A percentile compares a stretch with the other conserved stretches of the same genome.
phyloP scores from a whole-genome alignment of 331 rosid species.

The Rosa hybrid region DNA sequence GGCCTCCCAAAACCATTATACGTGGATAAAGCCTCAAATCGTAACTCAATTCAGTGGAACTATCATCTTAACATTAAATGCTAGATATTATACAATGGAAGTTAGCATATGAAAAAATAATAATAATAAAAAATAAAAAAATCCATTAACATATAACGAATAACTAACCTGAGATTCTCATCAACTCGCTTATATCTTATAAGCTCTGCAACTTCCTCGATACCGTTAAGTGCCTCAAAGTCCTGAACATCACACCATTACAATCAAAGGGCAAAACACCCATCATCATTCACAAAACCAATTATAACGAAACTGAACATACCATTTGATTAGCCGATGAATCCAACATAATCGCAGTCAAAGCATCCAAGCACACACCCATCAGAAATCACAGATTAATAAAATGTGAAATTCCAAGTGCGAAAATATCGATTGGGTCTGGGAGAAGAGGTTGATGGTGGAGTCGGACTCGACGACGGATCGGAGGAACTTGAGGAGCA shows the following conservation, averaged over 20 bases:
- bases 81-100: not conserved
- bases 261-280: not conserved
- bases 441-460: conserved; percentile 62
- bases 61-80: not conserved
- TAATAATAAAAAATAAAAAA: too few relatives aligned
- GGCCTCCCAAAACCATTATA: not conserved
- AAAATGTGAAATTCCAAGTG: not conserved
- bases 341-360: conserved; percentile 86
- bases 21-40: not conserved
- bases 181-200: conserved; percentile 79
- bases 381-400: not conserved
- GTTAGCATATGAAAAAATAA: too few relatives aligned
- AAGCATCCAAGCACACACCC: conserved; percentile 88
- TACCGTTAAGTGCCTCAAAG: conserved; percentile 74
- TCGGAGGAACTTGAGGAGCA: conserved; percentile 80
- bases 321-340: conserved; percentile 90
- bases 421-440: conserved; percentile 53
- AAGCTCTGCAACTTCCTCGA: conserved; percentile 87
- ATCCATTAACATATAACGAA: not conserved
- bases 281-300: not conserved
- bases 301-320: conserved; percentile 17
- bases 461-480: conserved; percentile 68
- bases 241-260: conserved; percentile 48
- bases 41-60: not conserved
- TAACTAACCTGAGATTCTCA: conserved; percentile 75